These are phyloP conservation scores for Nicotiana obtusifolia DNA, from an alignment of 257 asterid genomes.

Conservation along the genomic window DNA sequence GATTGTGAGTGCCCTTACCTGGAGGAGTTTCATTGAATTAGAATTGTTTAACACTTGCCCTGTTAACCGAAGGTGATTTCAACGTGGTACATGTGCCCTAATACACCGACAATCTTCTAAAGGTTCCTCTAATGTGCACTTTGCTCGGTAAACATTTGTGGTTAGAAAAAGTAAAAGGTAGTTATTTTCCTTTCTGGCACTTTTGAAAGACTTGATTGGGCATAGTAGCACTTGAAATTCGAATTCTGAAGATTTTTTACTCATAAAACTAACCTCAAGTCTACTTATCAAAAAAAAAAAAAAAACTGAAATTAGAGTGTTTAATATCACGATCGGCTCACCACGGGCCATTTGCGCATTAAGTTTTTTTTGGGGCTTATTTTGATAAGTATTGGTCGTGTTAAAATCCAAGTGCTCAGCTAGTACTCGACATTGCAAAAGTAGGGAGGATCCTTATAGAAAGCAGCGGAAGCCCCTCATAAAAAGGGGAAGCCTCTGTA, in stretches of 20 bases:
- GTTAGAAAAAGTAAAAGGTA: not conserved
- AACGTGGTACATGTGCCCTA: not conserved
- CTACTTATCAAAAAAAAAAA: not conserved
- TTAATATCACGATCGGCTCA: not conserved
- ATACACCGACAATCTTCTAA: not conserved
- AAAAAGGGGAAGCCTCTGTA: not conserved
- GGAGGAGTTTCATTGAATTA: not conserved
- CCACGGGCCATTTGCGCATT: not conserved
- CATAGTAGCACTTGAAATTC: not conserved
- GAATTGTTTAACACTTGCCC: not conserved
- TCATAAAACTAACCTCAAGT: slow-evolving; percentile 2
- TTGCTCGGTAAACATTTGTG: not conserved
- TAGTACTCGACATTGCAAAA: not conserved
- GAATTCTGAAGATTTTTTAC: not conserved
- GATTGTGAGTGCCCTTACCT: not conserved
- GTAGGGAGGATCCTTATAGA: not conserved
- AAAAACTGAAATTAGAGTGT: not conserved
- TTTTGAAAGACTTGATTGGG: not conserved
- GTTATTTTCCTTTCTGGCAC: not conserved
- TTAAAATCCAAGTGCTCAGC: not conserved
- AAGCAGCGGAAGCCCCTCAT: not conserved
- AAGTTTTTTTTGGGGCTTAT: not conserved
- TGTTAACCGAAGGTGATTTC: not conserved
- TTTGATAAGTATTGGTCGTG: not conserved
- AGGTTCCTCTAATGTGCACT: not conserved